A percentile compares a stretch with the other conserved stretches of the same genome.
These are phyloP conservation scores for Apiospora sp. DNA, from an alignment of 2,329 filamentous ascomycete genomes.

Conservation along the genomic window DNA sequence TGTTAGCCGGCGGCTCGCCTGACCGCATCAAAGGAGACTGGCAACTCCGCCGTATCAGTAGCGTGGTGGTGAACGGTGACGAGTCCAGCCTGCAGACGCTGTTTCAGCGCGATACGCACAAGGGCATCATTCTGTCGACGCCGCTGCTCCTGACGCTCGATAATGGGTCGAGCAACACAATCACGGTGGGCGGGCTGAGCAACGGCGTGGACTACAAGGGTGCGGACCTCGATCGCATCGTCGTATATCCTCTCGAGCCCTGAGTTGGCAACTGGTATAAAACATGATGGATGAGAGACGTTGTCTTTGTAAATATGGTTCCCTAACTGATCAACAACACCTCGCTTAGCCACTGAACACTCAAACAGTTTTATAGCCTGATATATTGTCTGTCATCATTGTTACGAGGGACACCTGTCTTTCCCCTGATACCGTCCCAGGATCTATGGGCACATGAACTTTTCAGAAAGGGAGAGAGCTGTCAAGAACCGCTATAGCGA, in stretches of 20 bases:
- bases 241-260: slow-evolving; percentile 65
- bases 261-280: slow-evolving; percentile 4
- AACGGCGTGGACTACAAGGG: slow-evolving; percentile 66
- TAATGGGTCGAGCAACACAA: slow-evolving; percentile 59
- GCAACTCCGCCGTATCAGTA: slow-evolving; percentile 66
- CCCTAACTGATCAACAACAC: too few relatives aligned
- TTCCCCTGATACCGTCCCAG: too few relatives aligned
- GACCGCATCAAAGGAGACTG: slow-evolving; percentile 67
- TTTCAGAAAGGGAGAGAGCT: too few relatives aligned
- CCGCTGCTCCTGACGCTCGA: slow-evolving; percentile 61
- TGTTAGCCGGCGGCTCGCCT: slow-evolving; percentile 57
- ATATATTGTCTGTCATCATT: too few relatives aligned
- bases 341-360: too few relatives aligned
- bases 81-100: slow-evolving; percentile 56
- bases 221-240: slow-evolving; percentile 65
- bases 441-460: too few relatives aligned
- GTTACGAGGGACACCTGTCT: too few relatives aligned
- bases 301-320: too few relatives aligned
- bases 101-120: slow-evolving; percentile 63
- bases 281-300: neutral
- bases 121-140: slow-evolving; percentile 66
- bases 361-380: neutral
- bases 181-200: slow-evolving; percentile 63
- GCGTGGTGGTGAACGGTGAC: slow-evolving; percentile 65
- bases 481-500: neutral